phyloP scores from a whole-genome alignment of 495 filamentous ascomycete species.

The Cairneyella variabilis region DNA sequence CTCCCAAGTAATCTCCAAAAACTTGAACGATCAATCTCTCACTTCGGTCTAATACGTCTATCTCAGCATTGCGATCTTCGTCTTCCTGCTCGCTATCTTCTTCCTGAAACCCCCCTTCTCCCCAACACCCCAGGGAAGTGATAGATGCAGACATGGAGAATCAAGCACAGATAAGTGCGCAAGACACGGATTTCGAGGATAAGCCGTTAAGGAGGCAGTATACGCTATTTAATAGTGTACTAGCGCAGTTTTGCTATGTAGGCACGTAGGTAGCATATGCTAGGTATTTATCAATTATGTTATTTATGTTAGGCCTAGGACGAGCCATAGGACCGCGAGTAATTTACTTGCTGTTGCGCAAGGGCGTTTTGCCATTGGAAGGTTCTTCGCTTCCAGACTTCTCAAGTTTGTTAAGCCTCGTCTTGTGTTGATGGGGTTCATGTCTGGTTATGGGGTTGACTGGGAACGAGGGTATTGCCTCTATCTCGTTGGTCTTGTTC shows the following conservation, averaged over 20 bases:
- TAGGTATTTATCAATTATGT: constrained; percentile 44
- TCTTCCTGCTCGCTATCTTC: constrained; percentile 57
- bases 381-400: constrained; percentile 53
- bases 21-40: constrained; percentile 47
- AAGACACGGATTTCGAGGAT: constrained; percentile 30
- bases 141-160: constrained; percentile 71
- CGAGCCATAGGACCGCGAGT: constrained; percentile 30
- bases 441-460: constrained; percentile 48
- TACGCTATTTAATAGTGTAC: constrained; percentile 61
- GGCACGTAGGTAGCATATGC: constrained; percentile 65
- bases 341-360: constrained; percentile 63
- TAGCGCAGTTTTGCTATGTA: constrained; percentile 69
- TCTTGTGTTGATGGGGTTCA: constrained; percentile 45
- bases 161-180: constrained; percentile 40
- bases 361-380: constrained; percentile 60
- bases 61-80: constrained; percentile 66
- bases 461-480: constrained; percentile 49
- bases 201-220: constrained; percentile 59
- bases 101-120: constrained; percentile 65
- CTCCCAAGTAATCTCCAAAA: constrained; percentile 64
- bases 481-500: constrained; percentile 62
- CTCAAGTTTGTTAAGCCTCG: constrained; percentile 51
- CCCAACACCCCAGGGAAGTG: no score
- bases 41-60: constrained; percentile 71
- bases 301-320: constrained; percentile 26